Percentiles rank a stretch among this genome's conserved stretches.
Conservation (phyloP, 2,329 filamentous ascomycete genomes). For the Epichloe sp. region DNA sequence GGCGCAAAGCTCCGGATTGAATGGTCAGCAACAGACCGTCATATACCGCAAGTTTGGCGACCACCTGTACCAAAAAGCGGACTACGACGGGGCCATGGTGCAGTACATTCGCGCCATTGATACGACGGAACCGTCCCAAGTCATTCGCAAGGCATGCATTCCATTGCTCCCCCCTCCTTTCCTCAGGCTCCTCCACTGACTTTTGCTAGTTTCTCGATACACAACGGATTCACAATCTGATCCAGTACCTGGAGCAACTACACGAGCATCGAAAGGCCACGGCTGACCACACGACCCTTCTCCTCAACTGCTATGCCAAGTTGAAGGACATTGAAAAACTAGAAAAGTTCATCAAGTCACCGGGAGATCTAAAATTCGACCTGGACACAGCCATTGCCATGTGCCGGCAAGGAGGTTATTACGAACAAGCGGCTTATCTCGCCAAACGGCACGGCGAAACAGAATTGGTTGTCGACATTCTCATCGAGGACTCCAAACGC, state of each 20-base stretch:
- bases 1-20: conserved; percentile 77
- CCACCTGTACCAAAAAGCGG: conserved; percentile 84
- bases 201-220: conserved; percentile 70
- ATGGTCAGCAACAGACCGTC: conserved; percentile 67
- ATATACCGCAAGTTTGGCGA: conserved; percentile 94
- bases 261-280: conserved; percentile 91
- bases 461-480: conserved; percentile 84
- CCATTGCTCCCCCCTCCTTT: not conserved
- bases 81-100: conserved; percentile 97
- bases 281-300: conserved; percentile 83
- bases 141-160: conserved; percentile 66
- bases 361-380: conserved; percentile 89
- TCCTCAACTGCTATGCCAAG: conserved; percentile 96
- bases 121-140: conserved; percentile 88
- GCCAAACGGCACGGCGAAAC: conserved; percentile 90
- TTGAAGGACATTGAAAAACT: conserved; percentile 94
- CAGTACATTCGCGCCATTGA: conserved; percentile 95
- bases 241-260: conserved; percentile 91
- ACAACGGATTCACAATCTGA: conserved; percentile 92
- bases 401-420: conserved; percentile 95
- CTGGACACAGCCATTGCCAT: conserved; percentile 93
- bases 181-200: conserved; percentile 5
- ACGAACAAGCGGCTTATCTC: conserved; percentile 88
- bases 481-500: conserved; percentile 89
- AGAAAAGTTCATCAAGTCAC: conserved; percentile 91